Percentiles rank a stretch among this genome's conserved stretches.
Conservation (phyloP, 441 rosid genomes). For the Mallotus japonicus region DNA sequence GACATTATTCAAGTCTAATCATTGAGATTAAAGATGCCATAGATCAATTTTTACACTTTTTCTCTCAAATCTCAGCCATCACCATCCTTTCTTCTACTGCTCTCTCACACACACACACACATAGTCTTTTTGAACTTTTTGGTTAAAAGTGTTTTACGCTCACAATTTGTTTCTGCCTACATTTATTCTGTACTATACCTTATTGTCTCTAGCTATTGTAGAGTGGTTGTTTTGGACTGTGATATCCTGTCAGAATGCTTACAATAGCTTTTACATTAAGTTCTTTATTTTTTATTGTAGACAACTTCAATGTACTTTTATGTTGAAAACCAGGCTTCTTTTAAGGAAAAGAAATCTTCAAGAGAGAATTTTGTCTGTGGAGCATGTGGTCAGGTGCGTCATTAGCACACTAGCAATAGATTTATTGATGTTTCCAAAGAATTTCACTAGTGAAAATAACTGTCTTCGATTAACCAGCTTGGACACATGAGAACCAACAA, state of each 20-base stretch:
- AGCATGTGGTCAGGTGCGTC: conserved; percentile 91
- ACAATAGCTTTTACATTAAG: neutral
- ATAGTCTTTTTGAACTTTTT: too few relatives aligned
- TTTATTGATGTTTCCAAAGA: conserved; percentile 12
- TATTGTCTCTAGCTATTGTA: neutral
- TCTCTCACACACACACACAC: too few relatives aligned
- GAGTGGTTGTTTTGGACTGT: neutral
- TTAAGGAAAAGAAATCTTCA: conserved; percentile 92
- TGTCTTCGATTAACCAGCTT: conserved; percentile 51
- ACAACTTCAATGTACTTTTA: conserved; percentile 17
- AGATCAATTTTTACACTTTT: neutral
- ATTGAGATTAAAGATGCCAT: neutral
- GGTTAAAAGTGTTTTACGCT: neutral
- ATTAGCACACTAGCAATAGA: conserved; percentile 11
- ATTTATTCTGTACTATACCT: neutral
- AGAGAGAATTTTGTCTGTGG: conserved; percentile 94
- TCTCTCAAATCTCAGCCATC: neutral
- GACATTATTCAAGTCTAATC: neutral
- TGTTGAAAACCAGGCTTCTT: conserved; percentile 47
- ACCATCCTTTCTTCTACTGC: too few relatives aligned
- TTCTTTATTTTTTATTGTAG: neutral
- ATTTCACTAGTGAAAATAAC: conserved; percentile 11
- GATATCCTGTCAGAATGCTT: neutral
- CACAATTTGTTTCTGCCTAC: neutral
- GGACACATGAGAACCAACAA: conserved; percentile 99